Conservation (phyloP, 768 basidiomycete species). For the Neoboletus subvelutipes region DNA sequence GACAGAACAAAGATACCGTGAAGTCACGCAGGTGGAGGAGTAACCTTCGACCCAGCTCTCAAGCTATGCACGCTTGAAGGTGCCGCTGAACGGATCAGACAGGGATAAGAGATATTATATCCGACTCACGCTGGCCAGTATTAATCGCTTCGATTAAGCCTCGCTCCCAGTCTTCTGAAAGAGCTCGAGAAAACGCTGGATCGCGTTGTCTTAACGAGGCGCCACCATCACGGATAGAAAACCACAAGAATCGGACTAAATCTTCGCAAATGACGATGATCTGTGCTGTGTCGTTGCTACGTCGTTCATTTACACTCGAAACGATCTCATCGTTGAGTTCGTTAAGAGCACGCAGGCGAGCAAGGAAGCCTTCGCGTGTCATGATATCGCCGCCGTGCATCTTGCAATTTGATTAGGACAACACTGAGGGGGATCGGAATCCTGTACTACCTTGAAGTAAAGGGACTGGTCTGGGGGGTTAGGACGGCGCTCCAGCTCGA, state of each 20-base stretch:
- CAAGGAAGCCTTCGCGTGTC: conserved; percentile 18
- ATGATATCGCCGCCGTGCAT: conserved; percentile 26
- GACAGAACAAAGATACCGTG: not conserved
- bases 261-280: conserved; percentile 24
- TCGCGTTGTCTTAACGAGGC: conserved; percentile 19
- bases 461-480: conserved; percentile 15
- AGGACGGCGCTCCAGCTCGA: conserved; percentile 20
- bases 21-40: not conserved
- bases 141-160: conserved; percentile 14
- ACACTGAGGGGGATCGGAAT: not conserved
- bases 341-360: conserved; percentile 13
- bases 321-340: conserved; percentile 20
- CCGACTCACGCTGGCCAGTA: conserved; percentile 23
- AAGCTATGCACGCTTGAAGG: not conserved
- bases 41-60: not conserved
- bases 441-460: conserved; percentile 21
- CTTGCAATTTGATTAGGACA: conserved; percentile 12
- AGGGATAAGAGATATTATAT: not conserved
- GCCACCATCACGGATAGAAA: conserved; percentile 30
- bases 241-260: conserved; percentile 30
- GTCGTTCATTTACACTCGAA: conserved; percentile 20
- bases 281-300: conserved; percentile 28
- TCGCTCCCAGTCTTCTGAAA: conserved; percentile 20
- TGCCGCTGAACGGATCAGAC: conserved; percentile 1
- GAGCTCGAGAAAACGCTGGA: conserved; percentile 14